Base-by-base conservation (phyloP, 148 eudicot genomes). In the Selenicereus undatus region DNA sequence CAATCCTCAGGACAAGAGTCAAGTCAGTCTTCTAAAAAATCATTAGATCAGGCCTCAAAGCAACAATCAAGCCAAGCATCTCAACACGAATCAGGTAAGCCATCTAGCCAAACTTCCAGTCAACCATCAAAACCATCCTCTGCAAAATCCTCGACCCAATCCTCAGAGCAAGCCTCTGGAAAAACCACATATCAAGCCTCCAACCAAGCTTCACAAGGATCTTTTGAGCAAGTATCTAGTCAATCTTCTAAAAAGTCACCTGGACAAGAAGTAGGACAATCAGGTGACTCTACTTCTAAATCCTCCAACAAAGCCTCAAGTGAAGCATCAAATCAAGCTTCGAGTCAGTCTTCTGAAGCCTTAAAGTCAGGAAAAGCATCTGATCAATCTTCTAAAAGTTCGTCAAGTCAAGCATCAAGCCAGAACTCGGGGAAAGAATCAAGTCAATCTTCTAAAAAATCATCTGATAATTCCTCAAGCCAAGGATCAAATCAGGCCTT, bases 61-160 rank as follows among this genome's bases (percentile, higher is more conserved):
- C 18, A 2, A 7, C 39, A 72, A 42, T 74, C 78, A 81, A 74
- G 50, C 22, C 73, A 81, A 18, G 42, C 74, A 20, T 75, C 78
- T 39, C 43, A 39, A 39, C 5, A 39, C 3, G 43, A 45, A 26
- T 71, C 72, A 73, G 30, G 54, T 5, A 14, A 56, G 14, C 2
- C 62, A 16, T 29, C 74, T 2, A 5, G 11, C 0, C 71, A 77
- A 43, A 20, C 32, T 36, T 74, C 50, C 0, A 12, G 35, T 39
- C 43, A 64, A 60, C 51, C 73, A 5, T 72, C 76, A 43, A 11
- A 56, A 36, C 26, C 39, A 8, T 14, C 76, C 2, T 11, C 29
- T 11, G 0, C 77, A 39, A 1, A 11, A 2, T 1, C 18, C 8
- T 14, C 39, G 39, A 42, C 12, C 35, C 36, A 80, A 24, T 27